phyloP scores from a whole-genome alignment of 495 filamentous ascomycete species.

The Ascobolus immersus region DNA sequence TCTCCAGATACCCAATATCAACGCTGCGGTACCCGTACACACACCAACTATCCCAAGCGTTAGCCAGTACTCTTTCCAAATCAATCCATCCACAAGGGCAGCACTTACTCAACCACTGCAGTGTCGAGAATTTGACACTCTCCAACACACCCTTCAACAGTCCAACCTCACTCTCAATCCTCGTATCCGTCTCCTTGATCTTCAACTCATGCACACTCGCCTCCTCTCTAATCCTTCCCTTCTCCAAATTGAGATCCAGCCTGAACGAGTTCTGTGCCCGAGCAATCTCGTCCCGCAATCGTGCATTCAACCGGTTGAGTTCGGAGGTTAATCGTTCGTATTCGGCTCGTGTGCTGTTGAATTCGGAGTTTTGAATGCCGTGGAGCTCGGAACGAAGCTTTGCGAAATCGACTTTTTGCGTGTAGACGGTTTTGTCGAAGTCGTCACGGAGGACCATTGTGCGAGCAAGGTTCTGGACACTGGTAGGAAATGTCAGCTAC shows the following conservation, averaged over 20 bases:
- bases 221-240: conserved; percentile 89
- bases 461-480: conserved; percentile 89
- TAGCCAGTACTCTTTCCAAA: conserved; percentile 12
- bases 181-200: conserved; percentile 93
- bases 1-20: conserved; percentile 90
- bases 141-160: conserved; percentile 74
- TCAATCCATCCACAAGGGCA: background rate
- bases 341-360: conserved; percentile 58
- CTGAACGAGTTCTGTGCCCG: conserved; percentile 78
- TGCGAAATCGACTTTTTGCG: conserved; percentile 97
- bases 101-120: conserved; percentile 72
- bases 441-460: conserved; percentile 98
- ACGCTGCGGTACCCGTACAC: conserved; percentile 44
- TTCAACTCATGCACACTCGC: conserved; percentile 92
- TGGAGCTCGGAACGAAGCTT: conserved; percentile 88
- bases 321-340: conserved; percentile 89
- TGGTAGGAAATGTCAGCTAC: conserved; percentile 12
- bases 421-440: conserved; percentile 67
- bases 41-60: conserved; percentile 1
- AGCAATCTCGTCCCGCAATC: conserved; percentile 77
- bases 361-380: conserved; percentile 70
- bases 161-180: conserved; percentile 95
- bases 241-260: conserved; percentile 85
- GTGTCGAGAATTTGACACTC: conserved; percentile 86
- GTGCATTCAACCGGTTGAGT: conserved; percentile 66